Base-by-base conservation (phyloP, 169 alveolate genomes). In the Cryptosporidium andersoni region DNA sequence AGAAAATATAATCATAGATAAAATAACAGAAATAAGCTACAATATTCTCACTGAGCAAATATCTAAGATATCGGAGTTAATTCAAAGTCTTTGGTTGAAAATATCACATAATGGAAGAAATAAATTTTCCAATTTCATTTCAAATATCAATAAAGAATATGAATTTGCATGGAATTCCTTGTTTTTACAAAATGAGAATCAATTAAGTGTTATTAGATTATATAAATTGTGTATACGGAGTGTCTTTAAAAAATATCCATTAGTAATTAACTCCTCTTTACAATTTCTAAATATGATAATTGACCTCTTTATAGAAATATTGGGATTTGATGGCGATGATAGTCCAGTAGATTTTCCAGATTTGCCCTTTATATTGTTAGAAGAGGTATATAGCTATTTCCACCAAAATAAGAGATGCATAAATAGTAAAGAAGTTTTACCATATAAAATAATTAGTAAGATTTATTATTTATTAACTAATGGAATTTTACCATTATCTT, bases 81-180 rank as follows among this genome's bases (percentile, higher is more conserved):
- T 74, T 36, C 55, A 9, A 1, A 42, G 16, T 11, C 60, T 34
- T 53, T 3, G 60, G 4, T 4, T 43, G 1, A 56, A 3, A 8
- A 74, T 43, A n/a, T 8, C 2, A 14, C n/a, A 43, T 58, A 55
- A 58, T 53, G 34, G 55, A 58, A 37, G 45, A 3, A 58, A 74
- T 47, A 37, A 40, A 45, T 34, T 25, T 0, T 25, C 25, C 25
- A 25, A 25, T 25, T 25, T 25, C 25, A 62, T 62, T 62, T n/a
- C 14, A 2, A 43, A 74, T 3, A 74, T 74, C 9, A 45, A 53
- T 1, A 43, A 45, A 42, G 85, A 74, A 58, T 74, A 58, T 34
- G 48, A 58, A 34, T 74, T 74, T 74, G 55, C 85, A 25, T 74
- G 85, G 85, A 16, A 43, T 11, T 74, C 85, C 9, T 60, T 74